Conservation (phyloP, 306 rosid species). For the Quercus gilva region DNA sequence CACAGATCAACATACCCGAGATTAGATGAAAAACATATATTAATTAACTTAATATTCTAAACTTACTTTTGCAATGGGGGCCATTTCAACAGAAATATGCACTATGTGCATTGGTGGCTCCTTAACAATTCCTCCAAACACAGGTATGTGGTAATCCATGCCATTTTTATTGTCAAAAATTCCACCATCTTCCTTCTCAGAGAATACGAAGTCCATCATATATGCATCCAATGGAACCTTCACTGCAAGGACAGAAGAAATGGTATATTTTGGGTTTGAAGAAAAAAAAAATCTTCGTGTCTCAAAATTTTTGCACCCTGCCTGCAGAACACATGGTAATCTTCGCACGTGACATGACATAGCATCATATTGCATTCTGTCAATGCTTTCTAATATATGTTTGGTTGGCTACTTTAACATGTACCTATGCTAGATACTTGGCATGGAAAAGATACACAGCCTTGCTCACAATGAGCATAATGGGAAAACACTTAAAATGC, state of each 20-base stretch:
- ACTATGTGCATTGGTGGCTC: constrained; percentile 93
- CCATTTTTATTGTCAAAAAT: constrained; percentile 79
- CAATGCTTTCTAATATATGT: not conserved
- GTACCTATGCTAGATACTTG: not conserved
- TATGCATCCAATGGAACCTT: constrained; percentile 90
- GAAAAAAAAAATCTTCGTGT: not conserved
- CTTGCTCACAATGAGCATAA: not conserved
- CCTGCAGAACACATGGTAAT: constrained; percentile 12
- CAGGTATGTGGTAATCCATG: constrained; percentile 91
- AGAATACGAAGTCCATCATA: constrained; percentile 95
- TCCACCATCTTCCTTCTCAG: constrained; percentile 86
- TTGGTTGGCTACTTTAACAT: not conserved
- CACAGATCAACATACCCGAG: not conserved
- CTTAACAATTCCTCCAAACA: constrained; percentile 69
- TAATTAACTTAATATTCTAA: constrained; percentile 6
- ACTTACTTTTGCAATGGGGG: constrained; percentile 92
- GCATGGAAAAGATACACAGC: not conserved
- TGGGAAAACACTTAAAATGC: not conserved
- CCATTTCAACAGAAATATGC: constrained; percentile 96
- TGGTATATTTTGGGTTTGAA: constrained; percentile 20
- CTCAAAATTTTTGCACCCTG: not conserved
- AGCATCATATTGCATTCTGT: constrained; percentile 7
- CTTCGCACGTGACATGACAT: constrained; percentile 1
- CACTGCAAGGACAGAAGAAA: constrained; percentile 58
- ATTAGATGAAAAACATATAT: not conserved